Conservation (phyloP, 257 asterid species). For the Solanum pimpinellifolium region DNA sequence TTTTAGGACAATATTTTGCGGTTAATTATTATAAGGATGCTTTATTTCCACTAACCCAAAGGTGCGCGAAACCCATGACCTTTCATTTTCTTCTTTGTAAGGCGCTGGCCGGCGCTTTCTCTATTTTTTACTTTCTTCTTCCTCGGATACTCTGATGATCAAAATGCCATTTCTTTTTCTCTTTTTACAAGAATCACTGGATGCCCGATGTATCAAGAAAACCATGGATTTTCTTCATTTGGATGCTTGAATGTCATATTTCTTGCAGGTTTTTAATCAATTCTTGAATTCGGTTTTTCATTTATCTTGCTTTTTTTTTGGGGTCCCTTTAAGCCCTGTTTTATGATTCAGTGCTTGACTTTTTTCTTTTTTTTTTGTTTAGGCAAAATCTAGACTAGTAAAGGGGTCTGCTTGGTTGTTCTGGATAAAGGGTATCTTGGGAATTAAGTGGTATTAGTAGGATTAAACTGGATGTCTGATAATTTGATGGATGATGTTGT, state of each 20-base stretch:
- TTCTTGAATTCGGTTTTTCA: neutral
- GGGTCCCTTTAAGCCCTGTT: neutral
- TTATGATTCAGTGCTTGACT: neutral
- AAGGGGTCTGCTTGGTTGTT: neutral
- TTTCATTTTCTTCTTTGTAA: neutral
- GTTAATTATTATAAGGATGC: neutral
- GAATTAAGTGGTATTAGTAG: constrained; percentile 2
- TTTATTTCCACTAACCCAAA: neutral
- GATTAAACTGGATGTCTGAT: constrained; percentile 34
- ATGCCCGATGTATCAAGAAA: neutral
- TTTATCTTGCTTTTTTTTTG: neutral
- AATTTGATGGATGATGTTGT: constrained; percentile 38
- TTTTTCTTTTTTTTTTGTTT: neutral
- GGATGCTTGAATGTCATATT: neutral
- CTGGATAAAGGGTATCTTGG: constrained; percentile 9
- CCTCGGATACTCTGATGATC: neutral
- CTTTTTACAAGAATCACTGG: neutral
- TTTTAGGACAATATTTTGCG: neutral
- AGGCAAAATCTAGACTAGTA: neutral
- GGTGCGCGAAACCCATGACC: neutral
- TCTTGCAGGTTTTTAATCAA: neutral
- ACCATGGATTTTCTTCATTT: neutral
- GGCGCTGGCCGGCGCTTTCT: neutral
- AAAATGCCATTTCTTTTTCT: neutral
- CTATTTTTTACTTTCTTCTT: neutral